These are phyloP conservation scores for Simmondsia chinensis DNA, from an alignment of 148 eudicot species.

Conservation along the genomic window DNA sequence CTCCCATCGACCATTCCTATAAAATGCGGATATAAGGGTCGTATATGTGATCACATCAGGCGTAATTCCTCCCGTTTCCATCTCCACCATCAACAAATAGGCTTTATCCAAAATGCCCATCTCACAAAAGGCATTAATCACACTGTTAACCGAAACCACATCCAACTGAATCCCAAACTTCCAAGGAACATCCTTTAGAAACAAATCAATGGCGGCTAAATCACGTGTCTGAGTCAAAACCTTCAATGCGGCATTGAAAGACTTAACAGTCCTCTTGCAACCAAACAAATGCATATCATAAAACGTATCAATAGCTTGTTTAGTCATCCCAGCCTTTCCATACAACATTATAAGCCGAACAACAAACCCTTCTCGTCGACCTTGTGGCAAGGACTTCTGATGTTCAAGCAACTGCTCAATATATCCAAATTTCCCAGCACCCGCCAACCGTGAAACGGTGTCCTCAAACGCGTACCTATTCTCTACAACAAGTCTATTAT, in stretches of 20 bases:
- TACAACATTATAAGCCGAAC: constrained; percentile 72
- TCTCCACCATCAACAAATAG: constrained; percentile 42
- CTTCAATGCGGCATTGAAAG: constrained; percentile 66
- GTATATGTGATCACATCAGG: constrained; percentile 83
- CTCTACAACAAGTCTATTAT: constrained; percentile 51
- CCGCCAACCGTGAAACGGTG: constrained; percentile 61
- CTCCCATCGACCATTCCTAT: constrained; percentile 37
- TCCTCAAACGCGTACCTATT: constrained; percentile 71
- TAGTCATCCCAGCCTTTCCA: constrained; percentile 70
- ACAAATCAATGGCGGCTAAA: constrained; percentile 29
- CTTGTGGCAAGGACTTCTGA: constrained; percentile 69
- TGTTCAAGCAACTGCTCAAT: constrained; percentile 68
- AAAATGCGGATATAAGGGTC: constrained; percentile 65
- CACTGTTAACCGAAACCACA: constrained; percentile 51
- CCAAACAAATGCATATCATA: constrained; percentile 59
- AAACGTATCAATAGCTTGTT: constrained; percentile 60
- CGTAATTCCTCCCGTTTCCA: constrained; percentile 47
- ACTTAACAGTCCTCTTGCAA: constrained; percentile 63
- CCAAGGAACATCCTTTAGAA: constrained; percentile 33
- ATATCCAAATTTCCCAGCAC: constrained; percentile 49
- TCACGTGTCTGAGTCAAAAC: constrained; percentile 47
- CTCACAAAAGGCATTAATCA: constrained; percentile 56
- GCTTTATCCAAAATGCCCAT: constrained; percentile 55
- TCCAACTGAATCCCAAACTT: constrained; percentile 48
- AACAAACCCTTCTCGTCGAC: constrained; percentile 77